Evolutionary conservation across 2,329 filamentous ascomycete genomes (phyloP), one percentile per base, ranked within the genome.

Genomic region (Tympanopsis confertula): DNA sequence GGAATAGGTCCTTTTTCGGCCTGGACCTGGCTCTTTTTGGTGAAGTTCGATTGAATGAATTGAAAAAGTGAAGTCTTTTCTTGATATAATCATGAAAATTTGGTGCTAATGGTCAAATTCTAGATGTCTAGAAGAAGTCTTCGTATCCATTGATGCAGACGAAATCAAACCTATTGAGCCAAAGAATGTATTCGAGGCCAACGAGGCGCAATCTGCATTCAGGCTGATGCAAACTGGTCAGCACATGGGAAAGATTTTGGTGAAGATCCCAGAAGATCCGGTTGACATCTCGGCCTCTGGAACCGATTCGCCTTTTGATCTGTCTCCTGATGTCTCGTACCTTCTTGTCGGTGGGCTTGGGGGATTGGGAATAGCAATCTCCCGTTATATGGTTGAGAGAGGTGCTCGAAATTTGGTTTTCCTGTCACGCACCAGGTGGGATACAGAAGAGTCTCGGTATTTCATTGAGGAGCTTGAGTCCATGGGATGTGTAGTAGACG

Each of bases 221-320:
- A 47, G 55, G 0, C 51, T 49, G 24, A 57, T 56, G 50, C 58
- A 57, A 42, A 51, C 43, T 24, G 61, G 55, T 13, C 38, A 52
- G 24, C 59, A 59, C 35, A 49, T 59, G 5, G 62, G 58, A 0
- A 66, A 65, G 36, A 51, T 63, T 4, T 48, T 62, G 2, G 19
- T 58, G 2, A 43, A 35, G 36, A 38, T 36, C 42, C 5, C 40
- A 45, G n/a, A 26, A 10, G 22, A 26, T 26, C n/a, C n/a, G n/a
- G n/a, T n/a, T n/a, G n/a, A n/a, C n/a, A n/a, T n/a, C n/a, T n/a
- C n/a, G n/a, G n/a, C n/a, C n/a, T 26, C 22, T 10, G 7, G 7
- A n/a, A 26, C 22, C n/a, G 22, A 26, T 10, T 26, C 7, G 22
- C 7, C 22, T n/a, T 10, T n/a, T n/a, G 7, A n/a, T 26, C 37